Base-by-base conservation (phyloP, 176 grass and related monocot genomes). In the Cenchrus purpureus region DNA sequence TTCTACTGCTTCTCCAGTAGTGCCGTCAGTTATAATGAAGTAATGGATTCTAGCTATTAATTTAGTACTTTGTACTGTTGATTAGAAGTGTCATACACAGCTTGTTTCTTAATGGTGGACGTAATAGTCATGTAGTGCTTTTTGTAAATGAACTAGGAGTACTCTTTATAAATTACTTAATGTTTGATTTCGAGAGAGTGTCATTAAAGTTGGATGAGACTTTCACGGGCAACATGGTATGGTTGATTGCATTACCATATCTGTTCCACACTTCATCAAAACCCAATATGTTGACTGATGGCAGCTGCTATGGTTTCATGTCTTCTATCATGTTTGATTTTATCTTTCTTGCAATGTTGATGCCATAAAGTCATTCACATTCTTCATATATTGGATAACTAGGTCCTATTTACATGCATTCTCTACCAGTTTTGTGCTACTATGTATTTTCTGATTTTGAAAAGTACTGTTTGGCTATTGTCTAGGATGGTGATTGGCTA, bases 401-500 rank as follows among this genome's bases (percentile, higher is more conserved):
- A 83, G 4, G 57, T 82, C 51, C 44, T 77, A 15, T 76, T 79
- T 12, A 29, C 71, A 68, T 77, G 29, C 2, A 8, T 65, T 67
- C 61, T 20, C 3, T 75, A 59, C 56, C 61, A 46, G 13, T 40
- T 34, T 13, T 67, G 13, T 69, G 31, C 10, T n/a, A 72, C 50
- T 78, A 45, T 56, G 43, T 22, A 25, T 85, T 87, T 82, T 63
- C 69, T 80, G 61, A 46, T 61, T 46, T 43, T 78, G 17, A 76
- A 78, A 62, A 72, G 69, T 37, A 12, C 11, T 20, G 12, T 68
- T 87, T 81, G 14, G 3, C 74, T 73, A 50, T 61, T 42, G 53
- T 90, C 8, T 87, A 99, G 97, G 75, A 91, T 99, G 94, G 97
- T 99, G 69, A 92, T 99, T 79, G 97, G 97, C 86, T 99, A 96